phyloP scores from a whole-genome alignment of 495 filamentous ascomycete genomes.

The Trichoderma parareesei region DNA sequence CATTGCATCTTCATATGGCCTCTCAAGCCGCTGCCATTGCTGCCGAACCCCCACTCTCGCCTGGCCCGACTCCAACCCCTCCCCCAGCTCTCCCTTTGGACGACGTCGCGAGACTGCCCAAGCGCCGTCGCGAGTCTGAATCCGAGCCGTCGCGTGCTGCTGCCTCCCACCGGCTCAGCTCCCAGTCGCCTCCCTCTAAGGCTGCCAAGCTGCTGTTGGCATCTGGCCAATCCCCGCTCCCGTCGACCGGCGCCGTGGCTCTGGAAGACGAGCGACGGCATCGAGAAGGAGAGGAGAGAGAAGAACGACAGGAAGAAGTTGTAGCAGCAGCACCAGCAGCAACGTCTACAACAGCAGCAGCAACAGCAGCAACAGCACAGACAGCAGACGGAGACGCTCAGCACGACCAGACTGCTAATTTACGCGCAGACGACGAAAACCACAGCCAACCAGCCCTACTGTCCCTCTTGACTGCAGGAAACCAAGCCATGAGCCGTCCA shows the following conservation, averaged over 20 bases:
- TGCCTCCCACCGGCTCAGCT: slow-evolving; percentile 27
- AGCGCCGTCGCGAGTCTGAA: slow-evolving; percentile 40
- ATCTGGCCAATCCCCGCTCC: slow-evolving; percentile 38
- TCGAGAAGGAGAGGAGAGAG: slow-evolving; percentile 37
- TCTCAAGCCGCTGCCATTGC: slow-evolving; percentile 19
- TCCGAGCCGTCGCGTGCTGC: slow-evolving; percentile 30
- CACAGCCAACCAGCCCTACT: slow-evolving; percentile 44
- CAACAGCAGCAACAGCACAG: no score
- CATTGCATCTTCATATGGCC: slow-evolving; percentile 34
- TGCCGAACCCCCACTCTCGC: slow-evolving; percentile 21
- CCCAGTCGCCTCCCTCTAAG: slow-evolving; percentile 41
- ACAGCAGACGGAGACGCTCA: slow-evolving; percentile 8
- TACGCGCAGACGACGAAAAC: slow-evolving; percentile 40
- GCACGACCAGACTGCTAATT: slow-evolving; percentile 19
- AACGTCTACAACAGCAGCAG: no score
- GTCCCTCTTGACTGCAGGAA: slow-evolving; percentile 44
- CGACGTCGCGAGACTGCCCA: slow-evolving; percentile 37
- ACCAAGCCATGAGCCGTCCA: slow-evolving; percentile 43
- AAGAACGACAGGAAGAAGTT: no score
- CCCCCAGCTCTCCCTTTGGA: slow-evolving; percentile 10
- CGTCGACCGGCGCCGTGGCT: slow-evolving; percentile 47
- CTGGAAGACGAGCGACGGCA: slow-evolving; percentile 46
- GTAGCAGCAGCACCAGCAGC: no score
- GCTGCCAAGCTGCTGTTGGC: slow-evolving; percentile 40
- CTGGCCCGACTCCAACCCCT: slow-evolving; percentile 21